phyloP scores from a whole-genome alignment of 2,329 filamentous ascomycete genomes.

The Aspergillus costaricaensis region DNA sequence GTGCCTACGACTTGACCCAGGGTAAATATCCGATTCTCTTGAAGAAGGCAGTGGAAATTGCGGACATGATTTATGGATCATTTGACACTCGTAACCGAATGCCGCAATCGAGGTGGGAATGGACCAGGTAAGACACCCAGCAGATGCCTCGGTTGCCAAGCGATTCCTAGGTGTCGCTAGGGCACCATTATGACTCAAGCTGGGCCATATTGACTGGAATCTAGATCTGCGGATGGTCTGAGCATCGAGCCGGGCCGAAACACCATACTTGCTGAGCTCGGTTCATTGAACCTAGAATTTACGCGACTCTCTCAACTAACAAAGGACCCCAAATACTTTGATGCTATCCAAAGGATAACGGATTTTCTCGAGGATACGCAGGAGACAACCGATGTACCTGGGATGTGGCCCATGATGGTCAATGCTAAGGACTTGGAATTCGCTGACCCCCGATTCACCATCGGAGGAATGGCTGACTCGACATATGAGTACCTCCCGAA shows the following conservation, averaged over 20 bases:
- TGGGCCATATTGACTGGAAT: constrained; percentile 7
- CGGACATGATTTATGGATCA: constrained; percentile 75
- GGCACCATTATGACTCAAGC: background rate
- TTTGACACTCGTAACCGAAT: constrained; percentile 95
- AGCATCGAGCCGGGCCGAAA: constrained; percentile 55
- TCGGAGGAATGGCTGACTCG: constrained; percentile 52
- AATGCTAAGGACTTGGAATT: constrained; percentile 53
- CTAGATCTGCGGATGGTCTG: constrained; percentile 33
- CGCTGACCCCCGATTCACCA: constrained; percentile 38
- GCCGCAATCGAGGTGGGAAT: constrained; percentile 79
- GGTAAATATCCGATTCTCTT: constrained; percentile 69
- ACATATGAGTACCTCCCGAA: constrained; percentile 55
- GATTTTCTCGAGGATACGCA: constrained; percentile 75
- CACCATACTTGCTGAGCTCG: constrained; percentile 71
- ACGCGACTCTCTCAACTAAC: constrained; percentile 86
- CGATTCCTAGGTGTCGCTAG: background rate
- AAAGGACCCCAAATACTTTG: constrained; percentile 78
- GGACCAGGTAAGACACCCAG: constrained; percentile 60
- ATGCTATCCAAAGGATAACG: constrained; percentile 82
- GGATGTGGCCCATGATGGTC: constrained; percentile 76
- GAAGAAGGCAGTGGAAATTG: constrained; percentile 77
- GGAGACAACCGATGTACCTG: constrained; percentile 67
- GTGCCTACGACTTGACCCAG: constrained; percentile 83
- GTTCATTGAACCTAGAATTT: constrained; percentile 85
- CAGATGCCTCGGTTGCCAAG: background rate